Evolutionary conservation across 768 basidiomycete species (phyloP).

Genomic region (Agaricus sinodeliciosus): DNA sequence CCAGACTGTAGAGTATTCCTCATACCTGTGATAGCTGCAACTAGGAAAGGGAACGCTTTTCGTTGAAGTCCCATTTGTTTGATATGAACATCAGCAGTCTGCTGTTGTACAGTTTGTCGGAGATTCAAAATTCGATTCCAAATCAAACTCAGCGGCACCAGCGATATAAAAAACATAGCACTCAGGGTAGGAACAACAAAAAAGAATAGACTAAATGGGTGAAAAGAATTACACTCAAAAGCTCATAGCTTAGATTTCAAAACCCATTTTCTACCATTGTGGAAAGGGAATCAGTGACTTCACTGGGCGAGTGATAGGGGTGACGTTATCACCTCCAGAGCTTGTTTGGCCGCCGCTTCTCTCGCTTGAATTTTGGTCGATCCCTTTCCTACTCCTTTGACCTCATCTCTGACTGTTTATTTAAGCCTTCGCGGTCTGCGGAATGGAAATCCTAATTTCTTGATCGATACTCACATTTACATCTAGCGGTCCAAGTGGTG

Average conservation of each 20-base stretch:
- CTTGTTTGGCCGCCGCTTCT: conserved; percentile 39
- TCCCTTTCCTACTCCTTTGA: conserved; percentile 41
- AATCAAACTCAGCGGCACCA: conserved; percentile 16
- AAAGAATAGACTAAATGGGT: background rate
- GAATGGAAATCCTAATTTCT: background rate
- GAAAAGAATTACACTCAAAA: background rate
- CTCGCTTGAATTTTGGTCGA: conserved; percentile 38
- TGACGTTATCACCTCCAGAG: conserved; percentile 27
- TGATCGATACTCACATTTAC: conserved; percentile 40
- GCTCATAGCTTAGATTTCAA: background rate
- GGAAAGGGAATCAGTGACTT: background rate
- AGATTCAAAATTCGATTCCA: background rate
- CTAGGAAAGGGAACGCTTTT: conserved; percentile 41
- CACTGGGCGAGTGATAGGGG: background rate
- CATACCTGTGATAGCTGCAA: conserved; percentile 55
- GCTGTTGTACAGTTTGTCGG: background rate
- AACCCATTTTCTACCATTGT: conserved; percentile 3
- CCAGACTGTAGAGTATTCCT: background rate
- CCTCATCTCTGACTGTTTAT: conserved; percentile 37
- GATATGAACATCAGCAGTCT: conserved; percentile 7
- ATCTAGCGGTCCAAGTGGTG: conserved; percentile 44
- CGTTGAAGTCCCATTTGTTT: conserved; percentile 23
- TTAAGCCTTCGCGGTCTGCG: too few relatives aligned
- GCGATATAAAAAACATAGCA: background rate
- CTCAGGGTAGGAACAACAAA: background rate